Evolutionary conservation across 1,139 yeast species (phyloP).

Genomic region (Lodderomyces pseudojiufengensis): DNA sequence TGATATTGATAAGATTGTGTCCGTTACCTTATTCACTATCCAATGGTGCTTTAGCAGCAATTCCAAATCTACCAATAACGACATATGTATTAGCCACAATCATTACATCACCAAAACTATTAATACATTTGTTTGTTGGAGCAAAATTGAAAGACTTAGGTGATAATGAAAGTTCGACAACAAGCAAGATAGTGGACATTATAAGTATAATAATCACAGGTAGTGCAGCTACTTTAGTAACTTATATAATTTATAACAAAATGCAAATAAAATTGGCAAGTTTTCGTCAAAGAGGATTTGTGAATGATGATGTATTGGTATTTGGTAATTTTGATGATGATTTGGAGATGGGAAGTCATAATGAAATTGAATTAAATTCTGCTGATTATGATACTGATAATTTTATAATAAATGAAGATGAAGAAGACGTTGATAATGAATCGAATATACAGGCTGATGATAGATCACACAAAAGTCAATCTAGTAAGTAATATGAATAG

Average conservation of each 20-base stretch:
- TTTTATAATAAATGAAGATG: constrained; percentile 33
- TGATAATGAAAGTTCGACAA: constrained; percentile 45
- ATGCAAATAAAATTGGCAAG: constrained; percentile 43
- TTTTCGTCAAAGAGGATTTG: constrained; percentile 22
- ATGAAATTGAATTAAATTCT: constrained; percentile 31
- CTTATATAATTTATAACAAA: constrained; percentile 66
- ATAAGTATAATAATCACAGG: constrained; percentile 60
- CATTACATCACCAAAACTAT: constrained; percentile 75
- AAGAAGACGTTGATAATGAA: constrained; percentile 13
- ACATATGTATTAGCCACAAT: constrained; percentile 71
- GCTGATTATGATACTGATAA: constrained; percentile 36
- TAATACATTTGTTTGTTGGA: constrained; percentile 79
- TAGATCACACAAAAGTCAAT: not conserved
- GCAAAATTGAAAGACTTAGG: constrained; percentile 71
- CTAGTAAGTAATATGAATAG: no score
- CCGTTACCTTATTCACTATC: constrained; percentile 92
- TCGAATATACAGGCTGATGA: not conserved
- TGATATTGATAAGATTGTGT: constrained; percentile 74
- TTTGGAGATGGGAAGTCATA: constrained; percentile 20
- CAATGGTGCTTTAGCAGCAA: constrained; percentile 87
- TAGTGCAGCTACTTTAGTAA: constrained; percentile 55
- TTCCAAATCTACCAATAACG: constrained; percentile 63
- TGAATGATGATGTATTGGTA: constrained; percentile 30
- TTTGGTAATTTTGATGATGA: constrained; percentile 44
- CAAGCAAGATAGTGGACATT: constrained; percentile 58